Conservation (phyloP, 352 stramenopile genomes). For the Albugo candida region DNA sequence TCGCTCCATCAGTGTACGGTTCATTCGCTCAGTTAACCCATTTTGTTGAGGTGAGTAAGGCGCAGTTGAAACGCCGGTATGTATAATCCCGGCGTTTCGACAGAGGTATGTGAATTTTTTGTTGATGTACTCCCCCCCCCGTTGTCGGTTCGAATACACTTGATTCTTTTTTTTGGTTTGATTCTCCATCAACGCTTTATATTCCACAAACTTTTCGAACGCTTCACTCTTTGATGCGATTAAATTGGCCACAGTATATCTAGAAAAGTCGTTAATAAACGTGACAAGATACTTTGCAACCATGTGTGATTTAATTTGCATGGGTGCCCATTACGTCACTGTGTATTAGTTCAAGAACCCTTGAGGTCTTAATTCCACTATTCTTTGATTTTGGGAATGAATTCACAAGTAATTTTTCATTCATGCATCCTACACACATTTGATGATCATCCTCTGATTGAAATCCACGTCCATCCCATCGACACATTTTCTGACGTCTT, state of each 20-base stretch:
- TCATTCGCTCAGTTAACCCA: constrained; percentile 4
- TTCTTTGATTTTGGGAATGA: not conserved
- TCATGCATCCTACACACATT: not conserved
- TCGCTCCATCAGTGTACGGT: constrained; percentile 4
- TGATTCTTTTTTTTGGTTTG: constrained; percentile 8
- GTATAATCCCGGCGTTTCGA: constrained; percentile 1
- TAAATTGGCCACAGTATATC: constrained; percentile 8
- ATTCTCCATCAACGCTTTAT: constrained; percentile 8
- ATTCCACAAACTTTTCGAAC: not conserved
- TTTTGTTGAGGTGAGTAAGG: constrained; percentile 6
- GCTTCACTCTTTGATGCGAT: constrained; percentile 11
- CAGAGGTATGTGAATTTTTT: constrained; percentile 1
- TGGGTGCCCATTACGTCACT: not conserved
- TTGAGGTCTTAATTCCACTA: not conserved
- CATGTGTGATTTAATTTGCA: not conserved
- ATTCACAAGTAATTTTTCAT: not conserved
- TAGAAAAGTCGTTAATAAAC: constrained; percentile 10
- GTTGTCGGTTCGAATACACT: constrained; percentile 7
- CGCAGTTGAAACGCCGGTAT: constrained; percentile 2
- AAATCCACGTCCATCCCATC: too few relatives aligned
- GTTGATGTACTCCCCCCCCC: constrained; percentile 1
- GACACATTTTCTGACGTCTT: too few relatives aligned
- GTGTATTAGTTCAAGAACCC: not conserved
- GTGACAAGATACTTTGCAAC: constrained; percentile 4
- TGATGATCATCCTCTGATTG: not conserved